Evolutionary conservation across 257 asterid species (phyloP), one percentile per base, ranked within the genome.

Genomic region (Solanum bulbocastanum): DNA sequence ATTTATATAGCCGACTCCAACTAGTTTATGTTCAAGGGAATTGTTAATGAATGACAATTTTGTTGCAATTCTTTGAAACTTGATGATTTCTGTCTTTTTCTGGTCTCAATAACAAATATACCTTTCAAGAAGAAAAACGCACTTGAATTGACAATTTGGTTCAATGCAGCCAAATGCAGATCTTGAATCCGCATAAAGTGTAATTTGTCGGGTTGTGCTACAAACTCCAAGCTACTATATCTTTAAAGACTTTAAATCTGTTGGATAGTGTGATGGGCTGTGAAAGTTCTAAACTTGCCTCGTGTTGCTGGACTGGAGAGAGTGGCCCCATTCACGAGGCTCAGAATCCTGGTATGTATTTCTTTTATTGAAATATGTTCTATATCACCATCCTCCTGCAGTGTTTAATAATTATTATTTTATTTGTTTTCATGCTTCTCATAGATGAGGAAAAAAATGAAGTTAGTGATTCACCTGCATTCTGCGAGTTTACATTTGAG

Each of bases 401-500:
- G 39, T 79, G 66, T 27, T 44, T 79, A 79, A 27, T 78, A 44
- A 16, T 4, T 42, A 11, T 25, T 78, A 40, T 7, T 76, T 40
- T 76, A 76, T 44, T 46, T 78, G n/a, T 35, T 42, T 79, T 44
- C 84, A 15, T 27, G 39, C 39, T 44, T 79, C 85, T 15, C 23
- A 7, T 79, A 79, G 92, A 91, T 86, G 98, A 94, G 90, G 98
- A 96, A 37, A 93, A 87, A 69, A 87, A 93, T 90, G 99, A 96
- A 93, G 92, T 82, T 71, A 89, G 94, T 37, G 98, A 95, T 83
- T 72, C 94, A 49, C 96, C 98, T 72, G 66, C 93, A n/a, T 96
- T 96, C 90, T 95, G 97, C 83, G 99, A 96, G 86, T 96, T 88
- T 87, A 91, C 98, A n/a, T 36, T 96, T 39, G 98, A 95, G 25